Evolutionary conservation across 2,329 filamentous ascomycete genomes (phyloP).

Genomic region (Colletotrichum higginsianum): DNA sequence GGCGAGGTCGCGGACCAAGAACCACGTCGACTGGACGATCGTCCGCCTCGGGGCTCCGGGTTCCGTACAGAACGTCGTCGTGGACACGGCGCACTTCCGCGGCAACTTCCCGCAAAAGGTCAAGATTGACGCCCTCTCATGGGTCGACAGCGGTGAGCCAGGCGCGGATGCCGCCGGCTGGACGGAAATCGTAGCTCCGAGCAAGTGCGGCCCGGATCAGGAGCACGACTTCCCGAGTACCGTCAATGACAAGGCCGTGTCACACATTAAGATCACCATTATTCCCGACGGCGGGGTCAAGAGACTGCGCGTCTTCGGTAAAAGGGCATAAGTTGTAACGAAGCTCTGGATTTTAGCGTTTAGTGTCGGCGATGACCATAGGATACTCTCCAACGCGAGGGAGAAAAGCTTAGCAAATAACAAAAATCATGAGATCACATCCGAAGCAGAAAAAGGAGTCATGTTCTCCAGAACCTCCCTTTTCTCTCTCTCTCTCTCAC

Average conservation of each 20-base stretch:
- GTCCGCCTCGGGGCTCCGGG: slow-evolving; percentile 79
- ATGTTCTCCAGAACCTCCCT: too few species aligned
- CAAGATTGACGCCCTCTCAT: slow-evolving; percentile 74
- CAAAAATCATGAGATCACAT: too few species aligned
- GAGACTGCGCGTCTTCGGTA: slow-evolving; percentile 83
- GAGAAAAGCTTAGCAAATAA: background rate
- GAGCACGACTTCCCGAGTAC: slow-evolving; percentile 77
- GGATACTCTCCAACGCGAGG: too few species aligned
- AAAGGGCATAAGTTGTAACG: slow-evolving; percentile 55
- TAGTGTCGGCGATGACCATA: background rate
- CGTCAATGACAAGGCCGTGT: slow-evolving; percentile 74
- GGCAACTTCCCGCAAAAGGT: slow-evolving; percentile 88
- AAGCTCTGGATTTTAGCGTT: background rate
- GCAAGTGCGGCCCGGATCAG: slow-evolving; percentile 79
- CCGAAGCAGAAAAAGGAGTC: too few species aligned
- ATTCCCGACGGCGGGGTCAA: slow-evolving; percentile 96
- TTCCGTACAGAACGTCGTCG: slow-evolving; percentile 75
- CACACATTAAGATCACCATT: slow-evolving; percentile 91
- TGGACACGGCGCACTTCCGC: slow-evolving; percentile 87
- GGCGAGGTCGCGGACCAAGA: slow-evolving; percentile 78
- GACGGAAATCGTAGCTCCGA: slow-evolving; percentile 76
- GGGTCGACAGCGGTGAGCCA: slow-evolving; percentile 69
- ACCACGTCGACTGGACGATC: slow-evolving; percentile 86
- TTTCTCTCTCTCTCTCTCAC: too few species aligned
- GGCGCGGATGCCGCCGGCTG: slow-evolving; percentile 72